These are phyloP conservation scores for Allium fistulosum DNA, from an alignment of 106 monocot genomes.

Conservation along the genomic window DNA sequence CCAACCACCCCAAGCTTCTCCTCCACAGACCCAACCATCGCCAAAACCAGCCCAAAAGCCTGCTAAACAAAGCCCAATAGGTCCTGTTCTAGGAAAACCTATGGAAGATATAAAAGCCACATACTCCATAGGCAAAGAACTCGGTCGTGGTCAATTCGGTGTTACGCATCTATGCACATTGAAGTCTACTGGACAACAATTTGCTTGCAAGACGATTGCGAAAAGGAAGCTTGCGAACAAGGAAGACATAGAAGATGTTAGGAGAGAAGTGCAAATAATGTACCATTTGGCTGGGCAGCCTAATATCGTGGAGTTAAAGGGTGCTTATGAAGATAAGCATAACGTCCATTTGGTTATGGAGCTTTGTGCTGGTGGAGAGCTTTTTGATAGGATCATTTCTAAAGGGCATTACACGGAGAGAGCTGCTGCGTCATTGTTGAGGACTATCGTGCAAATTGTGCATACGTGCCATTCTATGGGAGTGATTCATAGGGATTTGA, in stretches of 20 bases:
- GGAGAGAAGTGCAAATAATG: conserved; percentile 63
- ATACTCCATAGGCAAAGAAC: conserved; percentile 45
- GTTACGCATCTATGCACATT: conserved; percentile 49
- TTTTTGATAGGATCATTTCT: conserved; percentile 37
- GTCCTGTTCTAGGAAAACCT: conserved; percentile 42
- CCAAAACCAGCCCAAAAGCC: conserved; percentile 4
- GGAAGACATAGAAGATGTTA: conserved; percentile 52
- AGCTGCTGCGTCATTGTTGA: conserved; percentile 32
- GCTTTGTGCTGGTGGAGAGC: conserved; percentile 42
- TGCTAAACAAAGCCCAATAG: conserved; percentile 20
- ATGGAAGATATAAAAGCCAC: conserved; percentile 44
- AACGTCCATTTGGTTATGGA: conserved; percentile 44
- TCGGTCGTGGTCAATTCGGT: conserved; percentile 56
- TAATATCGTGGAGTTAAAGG: conserved; percentile 47
- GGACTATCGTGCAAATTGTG: conserved; percentile 52
- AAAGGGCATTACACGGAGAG: conserved; percentile 37
- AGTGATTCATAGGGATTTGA: conserved; percentile 55
- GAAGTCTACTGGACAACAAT: conserved; percentile 24
- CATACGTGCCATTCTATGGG: conserved; percentile 61
- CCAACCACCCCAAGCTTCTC: background rate
- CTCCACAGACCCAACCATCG: background rate
- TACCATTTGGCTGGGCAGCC: conserved; percentile 53
- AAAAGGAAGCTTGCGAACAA: conserved; percentile 42
- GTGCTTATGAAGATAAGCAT: conserved; percentile 56
- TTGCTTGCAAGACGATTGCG: conserved; percentile 58